Percentiles rank a stretch among this genome's conserved stretches.
phyloP scores from a whole-genome alignment of 2,329 filamentous ascomycete genomes.

The Beauveria australis region DNA sequence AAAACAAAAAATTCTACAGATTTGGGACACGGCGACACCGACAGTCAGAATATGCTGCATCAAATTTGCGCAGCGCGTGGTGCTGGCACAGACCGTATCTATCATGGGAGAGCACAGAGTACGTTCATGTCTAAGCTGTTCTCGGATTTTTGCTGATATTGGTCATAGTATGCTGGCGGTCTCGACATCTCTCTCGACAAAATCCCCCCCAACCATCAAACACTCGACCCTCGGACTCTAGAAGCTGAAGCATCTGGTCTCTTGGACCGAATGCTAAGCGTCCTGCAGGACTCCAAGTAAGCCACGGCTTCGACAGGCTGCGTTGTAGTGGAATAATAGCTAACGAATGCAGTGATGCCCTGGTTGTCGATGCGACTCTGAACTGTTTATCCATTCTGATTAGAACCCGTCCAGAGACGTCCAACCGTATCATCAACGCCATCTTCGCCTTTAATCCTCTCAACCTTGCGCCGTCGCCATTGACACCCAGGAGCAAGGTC shows the following conservation, averaged over 20 bases:
- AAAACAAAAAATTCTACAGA: conserved; percentile 77
- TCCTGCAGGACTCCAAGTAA: conserved; percentile 81
- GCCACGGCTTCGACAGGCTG: conserved; percentile 19
- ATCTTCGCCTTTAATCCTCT: conserved; percentile 89
- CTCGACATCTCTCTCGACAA: conserved; percentile 78
- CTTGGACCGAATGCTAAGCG: conserved; percentile 75
- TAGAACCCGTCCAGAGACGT: conserved; percentile 69
- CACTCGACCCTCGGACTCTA: conserved; percentile 70
- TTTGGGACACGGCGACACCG: conserved; percentile 74
- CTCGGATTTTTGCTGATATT: conserved; percentile 16
- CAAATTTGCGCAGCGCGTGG: conserved; percentile 92
- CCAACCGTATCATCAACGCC: conserved; percentile 76
- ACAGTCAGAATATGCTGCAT: conserved; percentile 88
- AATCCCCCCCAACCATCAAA: conserved; percentile 72
- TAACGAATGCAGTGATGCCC: conserved; percentile 57
- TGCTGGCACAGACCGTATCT: conserved; percentile 85
- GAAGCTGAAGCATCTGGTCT: conserved; percentile 91
- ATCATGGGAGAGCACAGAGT: conserved; percentile 75
- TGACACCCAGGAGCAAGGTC: conserved; percentile 73
- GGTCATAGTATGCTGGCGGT: conserved; percentile 34
- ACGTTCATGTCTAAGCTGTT: conserved; percentile 26
- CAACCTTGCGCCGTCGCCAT: conserved; percentile 65
- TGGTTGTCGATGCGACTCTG: conserved; percentile 83
- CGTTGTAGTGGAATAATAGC: conserved; percentile 10
- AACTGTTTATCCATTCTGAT: conserved; percentile 81